Evolutionary conservation across 345 rosid genomes (phyloP).

Genomic region (Camelina neglecta): DNA sequence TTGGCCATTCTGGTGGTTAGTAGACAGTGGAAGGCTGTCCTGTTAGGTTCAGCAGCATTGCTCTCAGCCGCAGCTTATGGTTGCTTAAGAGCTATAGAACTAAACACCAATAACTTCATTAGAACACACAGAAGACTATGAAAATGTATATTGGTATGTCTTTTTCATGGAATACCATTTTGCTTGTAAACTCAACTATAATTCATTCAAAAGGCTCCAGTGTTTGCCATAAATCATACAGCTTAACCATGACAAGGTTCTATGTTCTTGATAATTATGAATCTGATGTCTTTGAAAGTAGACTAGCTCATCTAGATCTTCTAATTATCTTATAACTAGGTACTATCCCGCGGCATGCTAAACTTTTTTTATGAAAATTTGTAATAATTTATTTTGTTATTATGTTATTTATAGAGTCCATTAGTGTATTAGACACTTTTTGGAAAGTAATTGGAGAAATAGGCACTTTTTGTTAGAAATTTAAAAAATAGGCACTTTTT

Average conservation of each 20-base stretch:
- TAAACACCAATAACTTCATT: slow-evolving; percentile 87
- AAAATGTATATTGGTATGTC: slow-evolving; percentile 28
- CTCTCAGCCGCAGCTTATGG: slow-evolving; percentile 68
- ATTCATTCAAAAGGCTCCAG: slow-evolving; percentile 18
- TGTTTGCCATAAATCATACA: slow-evolving; percentile 15
- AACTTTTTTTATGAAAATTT: no score
- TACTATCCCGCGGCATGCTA: no score
- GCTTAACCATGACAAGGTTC: neutral
- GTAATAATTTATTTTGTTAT: no score
- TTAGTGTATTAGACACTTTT: no score
- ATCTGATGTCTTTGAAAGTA: no score
- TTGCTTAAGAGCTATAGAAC: slow-evolving; percentile 61
- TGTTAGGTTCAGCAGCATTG: slow-evolving; percentile 59
- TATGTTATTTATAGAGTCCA: no score
- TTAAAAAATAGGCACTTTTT: no score
- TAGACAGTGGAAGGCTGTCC: slow-evolving; percentile 75
- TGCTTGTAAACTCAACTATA: slow-evolving; percentile 13
- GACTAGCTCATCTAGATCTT: no score
- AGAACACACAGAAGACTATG: slow-evolving; percentile 84
- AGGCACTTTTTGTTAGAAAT: no score
- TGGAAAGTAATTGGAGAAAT: no score
- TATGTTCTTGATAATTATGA: no score
- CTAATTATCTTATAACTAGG: no score
- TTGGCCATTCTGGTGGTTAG: slow-evolving; percentile 70
- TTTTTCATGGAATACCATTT: slow-evolving; percentile 19